These are phyloP conservation scores for Verticillium isaacii DNA, from an alignment of 2,329 filamentous ascomycete genomes.

Conservation along the genomic window DNA sequence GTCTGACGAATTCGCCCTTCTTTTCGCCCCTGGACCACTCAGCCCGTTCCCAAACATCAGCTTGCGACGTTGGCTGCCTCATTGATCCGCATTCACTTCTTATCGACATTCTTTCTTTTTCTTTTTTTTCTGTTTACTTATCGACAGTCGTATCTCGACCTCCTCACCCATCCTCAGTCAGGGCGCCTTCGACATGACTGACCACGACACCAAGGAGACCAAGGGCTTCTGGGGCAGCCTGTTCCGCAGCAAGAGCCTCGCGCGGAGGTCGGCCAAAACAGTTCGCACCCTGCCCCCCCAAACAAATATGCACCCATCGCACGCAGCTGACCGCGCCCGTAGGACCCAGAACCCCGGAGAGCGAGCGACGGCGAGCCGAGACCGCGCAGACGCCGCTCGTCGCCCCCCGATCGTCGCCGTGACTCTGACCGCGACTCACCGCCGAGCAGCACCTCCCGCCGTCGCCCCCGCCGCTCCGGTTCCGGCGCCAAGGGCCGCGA, in stretches of 20 bases:
- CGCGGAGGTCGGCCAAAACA: slow-evolving; percentile 28
- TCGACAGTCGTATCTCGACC: background rate
- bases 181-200: slow-evolving; percentile 22
- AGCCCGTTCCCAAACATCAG: slow-evolving; percentile 2
- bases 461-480: slow-evolving; percentile 27
- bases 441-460: background rate
- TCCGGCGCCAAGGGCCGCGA: slow-evolving; percentile 34
- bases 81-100: background rate
- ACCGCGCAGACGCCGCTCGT: slow-evolving; percentile 17
- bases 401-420: slow-evolving; percentile 7
- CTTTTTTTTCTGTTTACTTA: background rate
- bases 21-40: slow-evolving; percentile 1
- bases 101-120: background rate
- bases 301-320: background rate
- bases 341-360: slow-evolving; percentile 15
- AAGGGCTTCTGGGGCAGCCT: slow-evolving; percentile 44
- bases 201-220: slow-evolving; percentile 29
- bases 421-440: background rate
- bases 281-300: slow-evolving; percentile 16
- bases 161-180: background rate
- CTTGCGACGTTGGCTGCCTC: slow-evolving; percentile 1
- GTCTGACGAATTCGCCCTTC: slow-evolving; percentile 8
- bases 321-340: background rate
- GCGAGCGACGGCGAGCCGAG: slow-evolving; percentile 27
- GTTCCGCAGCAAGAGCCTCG: slow-evolving; percentile 42